phyloP scores from a whole-genome alignment of 148 eudicot genomes.

The Spergularia bocconei region DNA sequence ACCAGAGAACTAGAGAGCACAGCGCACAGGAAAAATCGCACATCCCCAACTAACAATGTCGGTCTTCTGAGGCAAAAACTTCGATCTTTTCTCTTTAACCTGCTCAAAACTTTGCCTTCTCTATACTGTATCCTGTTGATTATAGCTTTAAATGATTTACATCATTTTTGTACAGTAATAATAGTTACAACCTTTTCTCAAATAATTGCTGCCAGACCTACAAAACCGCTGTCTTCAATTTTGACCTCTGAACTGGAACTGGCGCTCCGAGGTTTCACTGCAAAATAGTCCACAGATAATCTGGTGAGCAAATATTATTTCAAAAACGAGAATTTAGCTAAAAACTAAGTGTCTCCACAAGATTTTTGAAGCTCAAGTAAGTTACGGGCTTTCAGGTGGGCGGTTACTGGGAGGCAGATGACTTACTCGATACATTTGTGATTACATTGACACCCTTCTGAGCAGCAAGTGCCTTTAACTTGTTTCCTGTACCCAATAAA shows the following conservation, averaged over 20 bases:
- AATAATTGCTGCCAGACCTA: constrained; percentile 81
- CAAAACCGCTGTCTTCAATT: constrained; percentile 47
- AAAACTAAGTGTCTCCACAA: too few relatives aligned
- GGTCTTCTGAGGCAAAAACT: neutral
- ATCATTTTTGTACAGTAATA: constrained; percentile 27
- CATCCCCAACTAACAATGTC: neutral
- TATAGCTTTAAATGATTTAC: constrained; percentile 9
- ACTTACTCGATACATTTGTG: constrained; percentile 83
- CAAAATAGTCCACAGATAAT: constrained; percentile 17
- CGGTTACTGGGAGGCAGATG: neutral
- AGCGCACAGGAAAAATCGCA: constrained; percentile 10
- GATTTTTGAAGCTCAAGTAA: too few relatives aligned
- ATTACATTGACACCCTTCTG: constrained; percentile 82
- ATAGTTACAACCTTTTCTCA: constrained; percentile 32
- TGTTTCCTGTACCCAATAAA: constrained; percentile 69
- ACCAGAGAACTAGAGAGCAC: neutral
- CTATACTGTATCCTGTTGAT: constrained; percentile 19
- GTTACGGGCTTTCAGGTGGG: neutral
- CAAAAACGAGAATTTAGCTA: neutral
- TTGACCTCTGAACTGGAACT: constrained; percentile 43
- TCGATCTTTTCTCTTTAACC: constrained; percentile 11
- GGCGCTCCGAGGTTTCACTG: constrained; percentile 69
- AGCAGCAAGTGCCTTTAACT: constrained; percentile 83
- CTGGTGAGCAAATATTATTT: neutral
- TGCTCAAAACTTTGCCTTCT: constrained; percentile 19